Evolutionary conservation across 2,329 filamentous ascomycete genomes (phyloP), one percentile per base, ranked within the genome.

Genomic region (Cladorrhinum sp.): DNA sequence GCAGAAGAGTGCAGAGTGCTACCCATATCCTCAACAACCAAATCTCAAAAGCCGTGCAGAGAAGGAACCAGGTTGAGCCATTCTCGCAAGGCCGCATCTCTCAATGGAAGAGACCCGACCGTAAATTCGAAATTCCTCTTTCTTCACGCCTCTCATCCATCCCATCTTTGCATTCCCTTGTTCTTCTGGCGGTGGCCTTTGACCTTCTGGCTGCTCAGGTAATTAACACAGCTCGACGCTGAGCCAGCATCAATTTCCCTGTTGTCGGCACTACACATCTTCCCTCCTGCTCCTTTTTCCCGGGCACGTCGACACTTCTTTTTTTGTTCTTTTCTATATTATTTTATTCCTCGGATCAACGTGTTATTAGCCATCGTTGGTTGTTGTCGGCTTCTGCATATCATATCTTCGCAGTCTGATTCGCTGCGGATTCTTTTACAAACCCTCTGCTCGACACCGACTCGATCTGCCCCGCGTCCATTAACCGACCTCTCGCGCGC

Each of bases 231-330:
- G 61, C 64, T 61, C 50, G 66, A 66, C 63, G 60, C 64, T 60
- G 62, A 51, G 59, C 60, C 57, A 60, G 53, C 62, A 66, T 62
- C 62, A 60, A 64, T 64, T 62, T 61, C 59, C 62, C 59, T 30
- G 48, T 57, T 33, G 42, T 61, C 51, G 56, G 53, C 54, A 57
- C 57, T 57, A 55, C 46, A 57, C 59, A 50, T 56, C 18, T 50
- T 12, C 20, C 20, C 42, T 49, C 57, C 55, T 57, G 21, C 60
- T 56, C 28, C 59, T 60, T 21, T 46, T 46, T 46, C 59, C 53
- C 39, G 61, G 55, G 39, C 50, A 16, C 28, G 50, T 52, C 55
- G 62, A 46, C 51, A 3, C 55, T 48, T 49, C 42, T 18, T 49
- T 39, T 42, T 21, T 21, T 51, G n/a, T n/a, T n/a, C n/a, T 18